A percentile compares a stretch with the other conserved stretches of the same genome.
phyloP scores from a whole-genome alignment of 345 rosid genomes.

The Luvunga scandens region DNA sequence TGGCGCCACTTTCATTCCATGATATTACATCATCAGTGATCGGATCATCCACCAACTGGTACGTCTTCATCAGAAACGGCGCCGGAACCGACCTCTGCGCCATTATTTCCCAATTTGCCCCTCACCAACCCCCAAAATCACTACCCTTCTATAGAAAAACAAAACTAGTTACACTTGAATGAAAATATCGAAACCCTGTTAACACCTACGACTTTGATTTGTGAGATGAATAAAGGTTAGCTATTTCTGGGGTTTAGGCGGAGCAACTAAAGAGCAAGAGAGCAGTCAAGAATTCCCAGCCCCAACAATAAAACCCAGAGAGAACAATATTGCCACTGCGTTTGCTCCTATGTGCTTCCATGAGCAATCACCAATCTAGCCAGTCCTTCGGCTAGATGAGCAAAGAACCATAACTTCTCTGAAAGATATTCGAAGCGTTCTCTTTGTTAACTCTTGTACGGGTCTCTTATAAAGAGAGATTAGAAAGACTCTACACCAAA shows the following conservation, averaged over 20 bases:
- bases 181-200: too few relatives aligned
- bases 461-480: conserved; percentile 28
- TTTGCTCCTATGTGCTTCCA: conserved; percentile 47
- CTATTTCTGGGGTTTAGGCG: background rate
- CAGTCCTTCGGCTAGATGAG: conserved; percentile 1
- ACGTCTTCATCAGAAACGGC: conserved; percentile 78
- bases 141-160: background rate
- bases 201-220: too few relatives aligned
- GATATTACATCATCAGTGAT: conserved; percentile 73
- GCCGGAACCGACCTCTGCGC: conserved; percentile 67
- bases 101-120: conserved; percentile 31
- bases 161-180: background rate
- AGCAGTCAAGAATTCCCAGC: conserved; percentile 96
- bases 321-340: conserved; percentile 44
- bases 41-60: conserved; percentile 71
- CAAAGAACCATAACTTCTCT: conserved; percentile 35
- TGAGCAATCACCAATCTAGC: conserved; percentile 21
- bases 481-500: too few relatives aligned
- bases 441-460: conserved; percentile 14
- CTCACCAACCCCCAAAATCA: conserved; percentile 2
- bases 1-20: conserved; percentile 69
- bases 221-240: too few relatives aligned
- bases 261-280: conserved; percentile 90
- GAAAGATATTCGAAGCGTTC: background rate
- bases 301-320: conserved; percentile 95